Base-by-base conservation (phyloP, 768 basidiomycete genomes). In the Pleurotus cornucopiae region DNA sequence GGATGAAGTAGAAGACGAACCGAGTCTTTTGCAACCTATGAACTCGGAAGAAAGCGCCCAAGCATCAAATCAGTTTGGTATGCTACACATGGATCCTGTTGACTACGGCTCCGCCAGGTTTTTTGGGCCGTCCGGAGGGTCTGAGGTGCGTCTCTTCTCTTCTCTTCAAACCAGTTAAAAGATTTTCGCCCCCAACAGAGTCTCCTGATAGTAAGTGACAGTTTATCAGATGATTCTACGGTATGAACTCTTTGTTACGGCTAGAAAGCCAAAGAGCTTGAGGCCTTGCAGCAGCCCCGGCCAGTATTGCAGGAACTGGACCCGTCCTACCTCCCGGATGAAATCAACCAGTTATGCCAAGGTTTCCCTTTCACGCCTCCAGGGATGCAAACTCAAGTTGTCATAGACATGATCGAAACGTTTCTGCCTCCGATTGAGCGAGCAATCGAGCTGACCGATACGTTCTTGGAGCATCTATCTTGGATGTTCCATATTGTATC, bases 401-500 rank as follows among this genome's bases (percentile, higher is more conserved):
- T 78, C 9, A 75, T 73, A 60, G 58, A 63, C 9, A 67, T 68
- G 62, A 80, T 81, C 55, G 75, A 79, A 63, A 66, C 70, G 1
- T 77, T 75, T 59, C 69, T 82, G 9, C 80, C 80, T 2, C 63
- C 76, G 2, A 59, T 75, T 5, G 67, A 74, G 46, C 72, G 73
- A 34, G 75, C 79, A 13, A 71, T 72, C 14, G 54, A 62, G 4
- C 63, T 81, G 34, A 78, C 76, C 60, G 74, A 80, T 41, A 76
- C 71, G 1, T 80, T 80, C 58, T 58, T 79, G 20, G 73, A 80
- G 57, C 74, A 79, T 56, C 65, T 77, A 37, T 76, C 78, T 13
- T 80, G 79, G 79, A 77, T 78, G 73, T 76, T 77, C 59, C 71
- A 70, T 49, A 74, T 80, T 56, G 74, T 80, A 21, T 75, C 77